A percentile compares a stretch with the other conserved stretches of the same genome.
These are phyloP conservation scores for Vigna unguiculata DNA, from an alignment of 306 rosid species.

Conservation along the genomic window DNA sequence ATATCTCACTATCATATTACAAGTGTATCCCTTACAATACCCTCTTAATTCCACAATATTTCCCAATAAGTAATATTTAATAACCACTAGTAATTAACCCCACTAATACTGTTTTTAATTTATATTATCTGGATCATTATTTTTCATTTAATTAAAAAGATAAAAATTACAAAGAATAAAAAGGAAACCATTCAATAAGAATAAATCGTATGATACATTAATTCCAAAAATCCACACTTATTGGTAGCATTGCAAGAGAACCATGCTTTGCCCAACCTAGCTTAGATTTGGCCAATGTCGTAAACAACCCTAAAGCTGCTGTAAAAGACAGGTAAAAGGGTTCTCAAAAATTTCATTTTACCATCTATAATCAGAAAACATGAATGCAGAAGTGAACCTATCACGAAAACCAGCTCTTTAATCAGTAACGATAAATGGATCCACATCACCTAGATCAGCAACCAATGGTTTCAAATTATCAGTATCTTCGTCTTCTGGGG, in stretches of 20 bases:
- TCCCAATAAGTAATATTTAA: too few species aligned
- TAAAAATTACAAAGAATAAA: too few species aligned
- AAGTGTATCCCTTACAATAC: too few species aligned
- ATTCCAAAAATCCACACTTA: slow-evolving; percentile 39
- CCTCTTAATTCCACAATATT: too few species aligned
- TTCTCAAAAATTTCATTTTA: slow-evolving; percentile 41
- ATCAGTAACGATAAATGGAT: slow-evolving; percentile 88
- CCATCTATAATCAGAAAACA: slow-evolving; percentile 39
- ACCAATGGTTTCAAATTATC: slow-evolving; percentile 66
- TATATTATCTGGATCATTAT: too few species aligned
- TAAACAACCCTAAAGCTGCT: slow-evolving; percentile 22
- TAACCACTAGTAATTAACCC: too few species aligned
- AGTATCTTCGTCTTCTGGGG: slow-evolving; percentile 67
- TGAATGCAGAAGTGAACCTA: slow-evolving; percentile 33
- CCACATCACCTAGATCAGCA: slow-evolving; percentile 92
- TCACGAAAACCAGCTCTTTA: slow-evolving; percentile 41
- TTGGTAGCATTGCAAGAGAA: slow-evolving; percentile 42
- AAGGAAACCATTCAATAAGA: too few species aligned
- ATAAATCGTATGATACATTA: too few species aligned
- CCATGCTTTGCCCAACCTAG: slow-evolving; percentile 29
- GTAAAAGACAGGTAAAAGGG: slow-evolving; percentile 36
- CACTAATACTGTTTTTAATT: too few species aligned
- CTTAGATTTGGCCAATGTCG: slow-evolving; percentile 31
- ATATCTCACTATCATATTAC: too few species aligned
- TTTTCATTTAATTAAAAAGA: too few species aligned